These are phyloP conservation scores for Citrus australasica DNA, from an alignment of 345 rosid species.

Conservation along the genomic window DNA sequence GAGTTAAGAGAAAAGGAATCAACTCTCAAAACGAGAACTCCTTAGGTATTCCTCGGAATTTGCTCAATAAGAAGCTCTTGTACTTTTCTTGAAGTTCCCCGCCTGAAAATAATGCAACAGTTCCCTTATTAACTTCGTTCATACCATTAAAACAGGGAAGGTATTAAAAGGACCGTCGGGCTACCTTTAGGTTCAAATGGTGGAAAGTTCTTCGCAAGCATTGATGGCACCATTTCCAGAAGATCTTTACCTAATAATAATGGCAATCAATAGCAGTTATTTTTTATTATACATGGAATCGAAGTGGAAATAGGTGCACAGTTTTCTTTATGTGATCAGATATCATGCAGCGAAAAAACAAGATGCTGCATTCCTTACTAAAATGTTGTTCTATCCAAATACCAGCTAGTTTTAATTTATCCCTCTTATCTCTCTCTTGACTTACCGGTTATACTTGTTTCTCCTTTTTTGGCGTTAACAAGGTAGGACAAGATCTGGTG, in stretches of 20 bases:
- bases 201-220: constrained; percentile 11
- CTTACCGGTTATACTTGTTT: constrained; percentile 14
- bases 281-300: not conserved
- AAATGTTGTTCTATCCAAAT: not conserved
- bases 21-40: constrained; percentile 24
- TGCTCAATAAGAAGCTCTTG: constrained; percentile 11
- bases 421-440: no score
- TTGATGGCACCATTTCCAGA: constrained; percentile 12
- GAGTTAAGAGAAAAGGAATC: not conserved
- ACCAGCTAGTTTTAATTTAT: not conserved
- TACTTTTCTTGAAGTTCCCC: constrained; percentile 24
- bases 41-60: constrained; percentile 21
- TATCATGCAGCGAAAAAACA: not conserved
- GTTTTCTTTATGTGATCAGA: not conserved
- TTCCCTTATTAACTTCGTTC: not conserved
- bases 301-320: not conserved
- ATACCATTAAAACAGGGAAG: not conserved
- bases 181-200: constrained; percentile 28
- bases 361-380: not conserved
- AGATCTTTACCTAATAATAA: constrained; percentile 22
- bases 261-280: not conserved
- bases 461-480: constrained; percentile 19
- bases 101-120: constrained; percentile 11
- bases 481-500: constrained; percentile 24
- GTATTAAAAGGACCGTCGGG: not conserved